These are phyloP conservation scores for Pleurozium schreberi DNA, from an alignment of 225 moss, liverwort and hornwort species.

Conservation along the genomic window DNA sequence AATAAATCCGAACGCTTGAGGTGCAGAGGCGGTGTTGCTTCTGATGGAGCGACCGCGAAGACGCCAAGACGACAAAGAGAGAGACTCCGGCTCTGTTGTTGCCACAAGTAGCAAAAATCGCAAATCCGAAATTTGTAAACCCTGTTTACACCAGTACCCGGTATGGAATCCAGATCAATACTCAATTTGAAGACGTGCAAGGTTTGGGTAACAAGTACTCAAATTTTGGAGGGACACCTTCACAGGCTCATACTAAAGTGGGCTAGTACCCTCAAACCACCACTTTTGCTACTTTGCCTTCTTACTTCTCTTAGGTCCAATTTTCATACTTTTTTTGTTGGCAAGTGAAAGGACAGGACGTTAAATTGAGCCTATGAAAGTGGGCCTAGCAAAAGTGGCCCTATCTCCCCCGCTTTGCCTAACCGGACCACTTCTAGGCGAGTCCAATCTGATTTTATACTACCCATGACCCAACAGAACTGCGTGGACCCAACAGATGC, in stretches of 20 bases:
- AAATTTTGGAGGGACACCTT: not conserved
- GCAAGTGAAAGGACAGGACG: too few species aligned
- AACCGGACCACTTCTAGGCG: too few species aligned
- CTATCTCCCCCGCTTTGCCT: too few species aligned
- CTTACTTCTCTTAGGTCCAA: not conserved
- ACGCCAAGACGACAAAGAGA: not conserved
- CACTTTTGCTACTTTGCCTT: not conserved
- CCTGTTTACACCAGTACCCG: not conserved
- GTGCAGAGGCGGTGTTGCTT: not conserved
- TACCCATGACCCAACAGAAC: too few species aligned
- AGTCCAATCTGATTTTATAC: too few species aligned
- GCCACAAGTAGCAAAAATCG: not conserved
- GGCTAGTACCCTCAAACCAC: not conserved
- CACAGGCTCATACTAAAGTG: not conserved
- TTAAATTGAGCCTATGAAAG: too few species aligned
- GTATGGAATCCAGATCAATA: fast-evolving
- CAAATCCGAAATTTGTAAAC: not conserved
- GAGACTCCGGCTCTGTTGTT: not conserved
- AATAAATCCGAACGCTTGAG: not conserved
- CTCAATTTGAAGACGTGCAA: not conserved
- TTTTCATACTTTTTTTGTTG: not conserved
- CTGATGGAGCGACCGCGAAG: not conserved
- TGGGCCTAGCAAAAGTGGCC: too few species aligned
- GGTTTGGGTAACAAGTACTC: not conserved
- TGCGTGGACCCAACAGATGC: too few species aligned